Evolutionary conservation across 345 rosid species (phyloP).

Genomic region (Ailanthus altissimus): DNA sequence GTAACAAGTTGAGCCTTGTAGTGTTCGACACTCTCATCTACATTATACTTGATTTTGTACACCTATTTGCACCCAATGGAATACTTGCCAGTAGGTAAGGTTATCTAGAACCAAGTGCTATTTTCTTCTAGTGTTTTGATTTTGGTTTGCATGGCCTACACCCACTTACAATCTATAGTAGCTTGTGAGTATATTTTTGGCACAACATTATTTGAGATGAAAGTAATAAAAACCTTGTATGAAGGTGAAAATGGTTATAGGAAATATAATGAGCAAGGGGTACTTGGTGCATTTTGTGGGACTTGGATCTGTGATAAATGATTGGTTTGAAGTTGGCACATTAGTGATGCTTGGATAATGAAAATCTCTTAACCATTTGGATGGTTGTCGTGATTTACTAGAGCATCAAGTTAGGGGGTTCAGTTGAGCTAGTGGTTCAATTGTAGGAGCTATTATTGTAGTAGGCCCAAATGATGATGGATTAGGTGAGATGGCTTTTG

Average conservation of each 20-base stretch:
- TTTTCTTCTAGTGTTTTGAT: background rate
- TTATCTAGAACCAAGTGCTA: background rate
- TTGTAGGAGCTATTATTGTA: too few relatives aligned
- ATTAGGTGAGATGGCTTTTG: too few relatives aligned
- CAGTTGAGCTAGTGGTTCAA: too few relatives aligned
- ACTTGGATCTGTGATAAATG: too few relatives aligned
- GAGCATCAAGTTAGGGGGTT: too few relatives aligned
- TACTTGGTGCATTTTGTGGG: background rate
- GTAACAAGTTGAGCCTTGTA: background rate
- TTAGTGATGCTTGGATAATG: too few relatives aligned
- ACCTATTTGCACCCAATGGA: background rate
- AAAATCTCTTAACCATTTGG: too few relatives aligned
- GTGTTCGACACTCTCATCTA: background rate
- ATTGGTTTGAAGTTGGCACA: background rate
- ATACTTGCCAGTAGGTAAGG: background rate
- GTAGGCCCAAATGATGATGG: too few relatives aligned
- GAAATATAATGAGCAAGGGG: background rate
- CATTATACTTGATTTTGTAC: background rate
- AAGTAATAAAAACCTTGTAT: too few relatives aligned
- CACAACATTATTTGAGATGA: background rate
- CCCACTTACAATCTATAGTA: background rate
- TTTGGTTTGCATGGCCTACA: background rate
- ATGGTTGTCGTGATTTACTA: too few relatives aligned
- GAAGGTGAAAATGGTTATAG: background rate
- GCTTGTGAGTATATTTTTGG: background rate